Evolutionary conservation across 1,284 basidiomycete genomes (phyloP), one percentile per base, ranked within the genome.

Genomic region (Xerocomus amazonicus): DNA sequence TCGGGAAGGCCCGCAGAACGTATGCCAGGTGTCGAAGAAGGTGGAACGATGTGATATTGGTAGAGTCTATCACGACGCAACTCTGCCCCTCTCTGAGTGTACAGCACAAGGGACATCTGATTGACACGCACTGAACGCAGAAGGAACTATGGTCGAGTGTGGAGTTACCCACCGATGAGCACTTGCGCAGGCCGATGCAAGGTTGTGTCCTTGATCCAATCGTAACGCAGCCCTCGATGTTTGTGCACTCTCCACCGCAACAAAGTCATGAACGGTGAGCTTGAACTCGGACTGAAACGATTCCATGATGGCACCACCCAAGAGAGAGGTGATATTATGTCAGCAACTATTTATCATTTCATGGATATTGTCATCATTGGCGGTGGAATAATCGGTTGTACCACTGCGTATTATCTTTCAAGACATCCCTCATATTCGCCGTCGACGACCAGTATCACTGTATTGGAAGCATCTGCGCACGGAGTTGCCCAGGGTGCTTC

Each of bases 361-460:
- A 45, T 42, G 10, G 55, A 69, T 35, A 72, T 78, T 37, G 68
- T 78, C 35, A 70, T 78, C 45, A 65, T 78, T 49, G 77, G 83
- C 17, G 83, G 77, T 35, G 87, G 88, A 8, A 87, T 90, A 60
- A 80, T 88, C 28, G 94, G 94, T 14, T 85, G 86, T 45, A 88
- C 87, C 10, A 89, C 87, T 0, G 92, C 92, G n/a, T 86, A 88
- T 75, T 92, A 90, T 65, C 74, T 92, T 44, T 72, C 83, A 14
- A 74, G 74, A 17, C 81, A 87, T 53, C 75, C 79, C 4, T 70
- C 67, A 6, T 80, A 76, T 56, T 61, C 68, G 13, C 52, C 69
- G 9, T 58, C 63, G 1, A 66, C 67, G 6, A 71, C 72, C 13
- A 72, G 65, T n/a, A 70, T 89, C 43, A 86, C 78, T 7, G 66